Evolutionary conservation across 163 green algal species (phyloP), one percentile per base, ranked within the genome.

Genomic region (Coccomyxa subellipsoidea): DNA sequence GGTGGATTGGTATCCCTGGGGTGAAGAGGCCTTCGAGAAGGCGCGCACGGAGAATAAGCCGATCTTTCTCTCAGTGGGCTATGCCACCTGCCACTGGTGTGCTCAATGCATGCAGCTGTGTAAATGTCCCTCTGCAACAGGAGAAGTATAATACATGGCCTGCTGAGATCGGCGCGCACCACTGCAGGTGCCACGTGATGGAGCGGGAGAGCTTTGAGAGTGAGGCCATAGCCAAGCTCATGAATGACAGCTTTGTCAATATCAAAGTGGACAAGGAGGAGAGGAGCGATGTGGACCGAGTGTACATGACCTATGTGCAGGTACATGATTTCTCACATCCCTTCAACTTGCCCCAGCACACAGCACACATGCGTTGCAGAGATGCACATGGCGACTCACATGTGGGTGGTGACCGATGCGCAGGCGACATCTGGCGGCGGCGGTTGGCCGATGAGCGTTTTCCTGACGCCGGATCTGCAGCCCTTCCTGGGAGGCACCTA

Each of bases 61-160:
- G 21, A 90, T 98, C 29, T 98, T 98, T 66, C 87, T 98, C 38
- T 93, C 87, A 0, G 90, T 98, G 23, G 95, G 95, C 0, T 98
- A 97, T 82, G 87, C 82, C n/a, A 97, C 93, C 1, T 98, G 95
- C 83, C 94, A 98, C 83, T 98, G 95, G 94, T 97, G 90, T 78
- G 80, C 47, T 66, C 47, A 66, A 66, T 66, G 47, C 18, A 12
- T 29, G 47, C 12, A 66, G 47, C 47, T 66, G 47, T 18, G 18
- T 12, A 66, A 12, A 66, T 18, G 12, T 66, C 47, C 12, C 47
- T 66, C 18, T 66, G 12, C 47, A 66, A 66, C 47, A 66, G 12
- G 47, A 12, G 12, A 66, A 66, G 47, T 66, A 18, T 66, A 66
- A 66, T 66, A 66, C 18, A 18, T 66, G 18, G 12, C 12, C 12